These are phyloP conservation scores for Polysphondylium violaceum DNA, from an alignment of 78 protist genomes.

Conservation along the genomic window DNA sequence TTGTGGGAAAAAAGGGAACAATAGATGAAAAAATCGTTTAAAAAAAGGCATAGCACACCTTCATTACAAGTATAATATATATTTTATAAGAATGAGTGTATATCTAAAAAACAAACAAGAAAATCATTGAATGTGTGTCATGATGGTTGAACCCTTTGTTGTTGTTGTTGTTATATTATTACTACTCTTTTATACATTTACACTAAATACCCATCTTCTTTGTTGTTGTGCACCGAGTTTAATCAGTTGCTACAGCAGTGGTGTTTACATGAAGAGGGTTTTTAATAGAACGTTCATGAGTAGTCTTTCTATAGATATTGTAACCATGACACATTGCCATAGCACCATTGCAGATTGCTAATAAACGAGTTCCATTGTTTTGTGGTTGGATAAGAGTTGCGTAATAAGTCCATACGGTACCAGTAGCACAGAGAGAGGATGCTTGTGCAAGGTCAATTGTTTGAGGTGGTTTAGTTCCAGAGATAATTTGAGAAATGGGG, in stretches of 20 bases:
- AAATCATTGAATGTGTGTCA: too few species aligned
- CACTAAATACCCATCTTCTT: neutral
- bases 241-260: conserved; percentile 1
- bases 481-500: conserved; percentile 43
- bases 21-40: too few species aligned
- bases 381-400: conserved; percentile 77
- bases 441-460: conserved; percentile 48
- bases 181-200: too few species aligned
- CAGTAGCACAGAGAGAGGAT: conserved; percentile 32
- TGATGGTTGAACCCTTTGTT: too few species aligned
- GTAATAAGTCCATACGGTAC: conserved; percentile 76
- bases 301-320: conserved; percentile 42
- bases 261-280: conserved; percentile 1
- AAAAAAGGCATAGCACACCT: too few species aligned
- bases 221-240: neutral
- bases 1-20: too few species aligned
- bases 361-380: conserved; percentile 66
- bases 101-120: too few species aligned
- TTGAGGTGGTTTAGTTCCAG: conserved; percentile 58
- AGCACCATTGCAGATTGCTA: conserved; percentile 66
- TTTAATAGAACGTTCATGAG: too few species aligned
- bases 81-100: too few species aligned
- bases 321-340: conserved; percentile 58
- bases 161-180: too few species aligned
- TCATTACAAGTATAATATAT: too few species aligned